phyloP scores from a whole-genome alignment of 306 rosid species.

The Prunus padus region DNA sequence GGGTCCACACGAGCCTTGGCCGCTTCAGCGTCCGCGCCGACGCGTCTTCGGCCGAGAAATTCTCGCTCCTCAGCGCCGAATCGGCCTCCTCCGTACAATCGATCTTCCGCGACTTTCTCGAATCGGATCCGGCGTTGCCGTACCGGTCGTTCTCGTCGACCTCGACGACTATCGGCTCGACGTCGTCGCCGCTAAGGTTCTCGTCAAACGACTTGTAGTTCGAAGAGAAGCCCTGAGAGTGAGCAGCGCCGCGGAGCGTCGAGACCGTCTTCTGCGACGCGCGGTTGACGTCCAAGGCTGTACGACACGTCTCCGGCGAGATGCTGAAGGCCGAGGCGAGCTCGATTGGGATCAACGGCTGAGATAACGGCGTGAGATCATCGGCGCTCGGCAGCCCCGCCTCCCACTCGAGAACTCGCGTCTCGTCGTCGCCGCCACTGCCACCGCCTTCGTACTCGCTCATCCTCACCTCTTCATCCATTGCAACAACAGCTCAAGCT shows the following conservation, averaged over 20 bases:
- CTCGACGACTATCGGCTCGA: slow-evolving; percentile 38
- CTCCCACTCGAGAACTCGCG: slow-evolving; percentile 74
- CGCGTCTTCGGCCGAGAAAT: slow-evolving; percentile 35
- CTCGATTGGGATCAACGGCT: slow-evolving; percentile 64
- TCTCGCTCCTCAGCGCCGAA: slow-evolving; percentile 47
- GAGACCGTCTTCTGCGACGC: slow-evolving; percentile 73
- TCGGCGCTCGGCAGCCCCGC: slow-evolving; percentile 57
- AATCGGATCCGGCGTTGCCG: slow-evolving; percentile 52
- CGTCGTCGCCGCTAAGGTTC: slow-evolving; percentile 24
- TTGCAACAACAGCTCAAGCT: slow-evolving; percentile 3
- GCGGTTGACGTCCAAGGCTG: slow-evolving; percentile 62
- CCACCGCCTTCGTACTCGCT: slow-evolving; percentile 33
- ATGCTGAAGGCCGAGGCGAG: slow-evolving; percentile 88
- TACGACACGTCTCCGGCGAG: slow-evolving; percentile 61
- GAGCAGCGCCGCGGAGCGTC: slow-evolving; percentile 49
- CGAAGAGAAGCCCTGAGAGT: slow-evolving; percentile 49
- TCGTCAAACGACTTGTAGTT: slow-evolving; percentile 38
- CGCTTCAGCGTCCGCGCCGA: slow-evolving; percentile 57
- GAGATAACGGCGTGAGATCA: slow-evolving; percentile 73
- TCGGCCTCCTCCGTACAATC: slow-evolving; percentile 63
- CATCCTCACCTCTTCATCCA: slow-evolving; percentile 82
- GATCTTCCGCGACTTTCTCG: slow-evolving; percentile 53
- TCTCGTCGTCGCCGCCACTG: slow-evolving; percentile 16
- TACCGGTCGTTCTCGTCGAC: slow-evolving; percentile 38
- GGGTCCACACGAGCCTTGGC: slow-evolving; percentile 86